Base-by-base conservation (phyloP, 139 green algal species). In the Yamagishiella unicocca region DNA sequence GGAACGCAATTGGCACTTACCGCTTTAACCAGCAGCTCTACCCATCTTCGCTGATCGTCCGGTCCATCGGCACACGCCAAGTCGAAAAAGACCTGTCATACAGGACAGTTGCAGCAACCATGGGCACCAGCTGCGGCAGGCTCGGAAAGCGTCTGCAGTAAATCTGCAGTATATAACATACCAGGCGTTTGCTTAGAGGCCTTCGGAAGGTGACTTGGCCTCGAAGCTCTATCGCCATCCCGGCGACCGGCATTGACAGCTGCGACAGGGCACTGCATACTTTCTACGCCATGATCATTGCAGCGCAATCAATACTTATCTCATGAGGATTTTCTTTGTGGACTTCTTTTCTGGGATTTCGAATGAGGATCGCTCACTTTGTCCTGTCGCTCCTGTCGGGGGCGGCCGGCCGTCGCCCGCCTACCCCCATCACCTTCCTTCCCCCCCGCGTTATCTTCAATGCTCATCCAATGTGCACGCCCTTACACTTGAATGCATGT, bases 11-110 rank as follows among this genome's bases (percentile, higher is more conserved):
- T 29, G 58, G 58, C 58, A 1, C 37, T 84, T 42, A 77, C 80
- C 80, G 31, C 80, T n/a, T 86, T 86, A 2, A 86, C 64, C 7
- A 86, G 43, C 80, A 86, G 62, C 80, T 86, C 82, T 24, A 55
- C 55, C 77, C 77, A 84, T 2, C 21, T 7, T 2, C 14, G 73
- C 12, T n/a, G 8, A 1, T 29, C 45, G 1, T 53, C 73, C 10
- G 9, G 33, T 24, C 19, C 35, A n/a, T 5, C 29, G 1, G 19
- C 50, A 33, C 14, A 35, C 75, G 35, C 21, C 50, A 83, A 37
- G 50, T 83, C 75, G 4, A 54, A 70, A 53, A 83, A 83, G 21
- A 83, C 19, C 75, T 83, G 35, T 9, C 1, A 27, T 25, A 9
- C 1, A 37, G 40, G 21, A 54, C 35, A 38, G 12, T 75, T 42